Conservation (phyloP, 805 yeast species). For the Saccharomycopsis sp. region DNA sequence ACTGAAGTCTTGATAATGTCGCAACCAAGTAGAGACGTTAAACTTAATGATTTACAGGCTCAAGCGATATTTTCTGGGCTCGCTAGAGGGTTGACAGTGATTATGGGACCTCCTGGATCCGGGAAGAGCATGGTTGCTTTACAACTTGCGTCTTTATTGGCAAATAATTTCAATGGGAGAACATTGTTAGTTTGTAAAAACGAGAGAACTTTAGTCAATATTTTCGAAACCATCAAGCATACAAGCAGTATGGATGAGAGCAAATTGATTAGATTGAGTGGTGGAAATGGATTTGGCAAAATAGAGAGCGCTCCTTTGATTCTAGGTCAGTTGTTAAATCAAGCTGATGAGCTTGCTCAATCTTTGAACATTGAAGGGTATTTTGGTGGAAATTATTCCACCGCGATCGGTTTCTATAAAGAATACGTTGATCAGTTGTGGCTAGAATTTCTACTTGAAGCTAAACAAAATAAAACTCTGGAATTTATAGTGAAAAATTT, state of each 20-base stretch:
- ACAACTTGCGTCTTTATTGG: slow-evolving; percentile 25
- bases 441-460: slow-evolving; percentile 14
- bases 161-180: slow-evolving; percentile 26
- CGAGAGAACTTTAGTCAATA: slow-evolving; percentile 9
- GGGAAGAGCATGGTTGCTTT: slow-evolving; percentile 31
- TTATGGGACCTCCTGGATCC: slow-evolving; percentile 23
- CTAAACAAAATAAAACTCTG: background rate
- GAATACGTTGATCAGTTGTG: slow-evolving; percentile 21
- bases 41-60: slow-evolving; percentile 24
- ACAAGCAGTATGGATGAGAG: slow-evolving; percentile 24
- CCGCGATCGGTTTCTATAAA: slow-evolving; percentile 29
- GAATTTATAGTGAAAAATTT: slow-evolving; percentile 1
- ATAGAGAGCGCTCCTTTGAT: slow-evolving; percentile 18
- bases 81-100: slow-evolving; percentile 21
- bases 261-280: slow-evolving; percentile 25
- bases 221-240: slow-evolving; percentile 23
- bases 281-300: slow-evolving; percentile 22
- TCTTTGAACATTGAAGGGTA: slow-evolving; percentile 29
- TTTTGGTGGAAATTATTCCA: slow-evolving; percentile 31
- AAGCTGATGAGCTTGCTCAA: slow-evolving; percentile 28
- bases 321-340: slow-evolving; percentile 20
- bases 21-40: background rate
- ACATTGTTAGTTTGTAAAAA: slow-evolving; percentile 27
- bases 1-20: background rate
- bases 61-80: slow-evolving; percentile 26